These are phyloP conservation scores for Xylona heveae DNA, from an alignment of 495 filamentous ascomycete species.

Conservation along the genomic window DNA sequence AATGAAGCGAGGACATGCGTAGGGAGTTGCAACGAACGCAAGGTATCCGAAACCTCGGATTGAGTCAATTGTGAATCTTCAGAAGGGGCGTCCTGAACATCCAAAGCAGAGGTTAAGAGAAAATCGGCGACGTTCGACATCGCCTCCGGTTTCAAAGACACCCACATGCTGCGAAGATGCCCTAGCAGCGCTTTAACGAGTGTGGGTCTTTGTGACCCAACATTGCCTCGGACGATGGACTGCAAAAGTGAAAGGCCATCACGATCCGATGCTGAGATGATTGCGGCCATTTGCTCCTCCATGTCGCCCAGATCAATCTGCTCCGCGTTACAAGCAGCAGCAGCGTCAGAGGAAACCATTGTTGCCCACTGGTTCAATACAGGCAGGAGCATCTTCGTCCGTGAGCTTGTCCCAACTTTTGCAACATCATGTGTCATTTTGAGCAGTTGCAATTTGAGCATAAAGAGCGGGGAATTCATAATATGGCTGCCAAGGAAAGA, in stretches of 20 bases:
- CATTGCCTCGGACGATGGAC: conserved; percentile 12
- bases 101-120: conserved; percentile 32
- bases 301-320: conserved; percentile 34
- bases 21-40: conserved; percentile 44
- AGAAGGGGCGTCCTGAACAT: conserved; percentile 7
- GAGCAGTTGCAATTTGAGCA: conserved; percentile 47
- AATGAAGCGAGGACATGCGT: conserved; percentile 48
- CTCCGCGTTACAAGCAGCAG: conserved; percentile 28
- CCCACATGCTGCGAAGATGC: conserved; percentile 48
- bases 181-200: conserved; percentile 39
- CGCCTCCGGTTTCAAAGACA: conserved; percentile 38
- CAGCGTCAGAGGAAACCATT: conserved; percentile 21
- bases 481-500: conserved; percentile 58
- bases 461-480: conserved; percentile 38
- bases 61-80: conserved; percentile 20
- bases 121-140: conserved; percentile 34
- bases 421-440: conserved; percentile 45
- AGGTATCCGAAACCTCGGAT: conserved; percentile 38
- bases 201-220: conserved; percentile 14
- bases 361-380: conserved; percentile 41
- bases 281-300: conserved; percentile 34
- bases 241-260: conserved; percentile 41
- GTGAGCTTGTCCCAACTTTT: conserved; percentile 40
- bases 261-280: conserved; percentile 42
- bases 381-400: conserved; percentile 49